Conservation (phyloP, 1,284 basidiomycete species). For the Austroboletus niveus region DNA sequence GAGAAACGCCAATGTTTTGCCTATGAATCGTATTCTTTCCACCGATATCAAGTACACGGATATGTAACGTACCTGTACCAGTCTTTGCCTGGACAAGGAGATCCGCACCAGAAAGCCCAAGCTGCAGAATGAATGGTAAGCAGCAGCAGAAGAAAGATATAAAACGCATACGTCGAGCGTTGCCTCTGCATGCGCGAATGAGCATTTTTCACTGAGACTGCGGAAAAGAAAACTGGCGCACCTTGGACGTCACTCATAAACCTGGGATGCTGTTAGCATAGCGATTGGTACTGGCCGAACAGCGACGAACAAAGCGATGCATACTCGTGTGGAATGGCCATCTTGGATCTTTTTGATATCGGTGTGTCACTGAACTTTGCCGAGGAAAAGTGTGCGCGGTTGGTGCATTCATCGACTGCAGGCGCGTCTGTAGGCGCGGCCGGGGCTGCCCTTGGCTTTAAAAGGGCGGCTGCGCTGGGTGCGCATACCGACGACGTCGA, state of each 20-base stretch:
- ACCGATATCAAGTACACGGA: neutral
- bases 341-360: constrained; percentile 34
- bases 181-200: constrained; percentile 23
- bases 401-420: constrained; percentile 11
- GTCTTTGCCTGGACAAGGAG: constrained; percentile 49
- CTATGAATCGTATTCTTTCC: constrained; percentile 32
- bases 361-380: constrained; percentile 27
- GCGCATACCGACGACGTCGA: constrained; percentile 10
- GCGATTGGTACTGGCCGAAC: constrained; percentile 6
- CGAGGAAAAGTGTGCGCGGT: constrained; percentile 28
- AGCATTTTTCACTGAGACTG: neutral
- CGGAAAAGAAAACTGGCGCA: constrained; percentile 13
- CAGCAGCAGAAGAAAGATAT: neutral
- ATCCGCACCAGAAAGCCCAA: constrained; percentile 36
- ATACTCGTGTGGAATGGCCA: constrained; percentile 41
- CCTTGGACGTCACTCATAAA: constrained; percentile 44
- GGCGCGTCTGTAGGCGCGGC: constrained; percentile 2
- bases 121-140: constrained; percentile 24
- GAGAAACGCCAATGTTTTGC: constrained; percentile 89
- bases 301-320: constrained; percentile 13
- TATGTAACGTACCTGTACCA: constrained; percentile 37
- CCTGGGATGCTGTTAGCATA: constrained; percentile 24
- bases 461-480: constrained; percentile 5
- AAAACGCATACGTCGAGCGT: constrained; percentile 33
- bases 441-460: constrained; percentile 11